Evolutionary conservation across 1,139 yeast genomes (phyloP).

Genomic region (Candida neerlandica): DNA sequence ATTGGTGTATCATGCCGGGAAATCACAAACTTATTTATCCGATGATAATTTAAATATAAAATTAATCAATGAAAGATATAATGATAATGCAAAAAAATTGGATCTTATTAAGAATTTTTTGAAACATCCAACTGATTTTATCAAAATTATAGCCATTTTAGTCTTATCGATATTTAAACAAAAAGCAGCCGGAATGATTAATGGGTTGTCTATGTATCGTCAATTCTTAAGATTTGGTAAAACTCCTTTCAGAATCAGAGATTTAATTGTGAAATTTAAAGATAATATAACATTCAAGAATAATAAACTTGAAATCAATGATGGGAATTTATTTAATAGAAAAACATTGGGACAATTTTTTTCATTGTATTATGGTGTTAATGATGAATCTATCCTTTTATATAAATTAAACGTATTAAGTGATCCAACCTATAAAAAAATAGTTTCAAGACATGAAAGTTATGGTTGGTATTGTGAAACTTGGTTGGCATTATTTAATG

Average conservation of each 20-base stretch:
- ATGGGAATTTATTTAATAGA: conserved; percentile 41
- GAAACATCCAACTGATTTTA: conserved; percentile 45
- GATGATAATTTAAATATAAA: conserved; percentile 36
- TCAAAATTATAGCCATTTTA: conserved; percentile 37
- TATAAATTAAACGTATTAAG: conserved; percentile 55
- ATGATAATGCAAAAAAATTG: conserved; percentile 36
- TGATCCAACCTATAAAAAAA: conserved; percentile 33
- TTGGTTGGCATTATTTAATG: conserved; percentile 53
- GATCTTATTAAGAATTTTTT: conserved; percentile 40
- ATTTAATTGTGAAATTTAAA: conserved; percentile 26
- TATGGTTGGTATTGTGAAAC: conserved; percentile 69
- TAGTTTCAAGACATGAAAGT: conserved; percentile 55
- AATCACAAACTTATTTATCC: conserved; percentile 39
- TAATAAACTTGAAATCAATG: conserved; percentile 19
- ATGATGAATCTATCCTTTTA: conserved; percentile 60
- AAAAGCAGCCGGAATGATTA: conserved; percentile 42
- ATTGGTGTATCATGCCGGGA: conserved; percentile 50
- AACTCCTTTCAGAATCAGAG: conserved; percentile 59
- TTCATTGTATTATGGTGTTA: conserved; percentile 61
- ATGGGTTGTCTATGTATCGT: conserved; percentile 60
- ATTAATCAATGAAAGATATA: conserved; percentile 33
- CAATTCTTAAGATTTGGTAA: conserved; percentile 74
- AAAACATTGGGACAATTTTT: conserved; percentile 49
- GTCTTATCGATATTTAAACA: conserved; percentile 35
- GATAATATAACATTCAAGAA: conserved; percentile 14